Base-by-base conservation (phyloP, 441 rosid species). In the Cnidoscolus chayamansa region DNA sequence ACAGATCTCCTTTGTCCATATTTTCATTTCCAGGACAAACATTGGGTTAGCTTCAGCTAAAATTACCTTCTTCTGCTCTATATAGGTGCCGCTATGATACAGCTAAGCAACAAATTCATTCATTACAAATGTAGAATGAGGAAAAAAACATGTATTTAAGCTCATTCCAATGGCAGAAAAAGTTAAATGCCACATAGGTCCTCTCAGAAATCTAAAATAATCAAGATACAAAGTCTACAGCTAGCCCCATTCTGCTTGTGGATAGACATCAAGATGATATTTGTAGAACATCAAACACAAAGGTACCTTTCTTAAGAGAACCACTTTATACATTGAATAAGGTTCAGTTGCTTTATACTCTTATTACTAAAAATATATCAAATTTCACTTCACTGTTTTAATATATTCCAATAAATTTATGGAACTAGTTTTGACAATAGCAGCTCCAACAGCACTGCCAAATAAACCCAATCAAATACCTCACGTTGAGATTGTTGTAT, bases 401-500 rank as follows among this genome's bases (percentile, higher is more conserved):
- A 40, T 40, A 40, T 0, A 4, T 7, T 40, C 37, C 6, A 40
- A 5, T 40, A 40, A 3, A 6, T 40, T 40, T 40, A 40, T 3
- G 45, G 7, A 40, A 5, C 45, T 3, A 4, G 7, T 6, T 40
- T 40, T 40, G 7, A 3, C 7, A 40, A 40, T 5, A 5, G 45
- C 45, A 40, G 7, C 45, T 40, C 45, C 45, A 40, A 40, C 6
- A 40, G 45, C 45, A 40, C 4, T 40, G 7, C 45, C 45, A 40
- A 40, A 40, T 7, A 40, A 6, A 40, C 45, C 45, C 62, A 12
- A 40, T 54, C 45, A 57, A 25, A 25, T 81, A 95, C 99, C 96
- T 95, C 99, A 32, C 97, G 94, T 43, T 92, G 94, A 49, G 93
- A 71, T 72, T 95, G 99, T 59, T 92, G 94, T 43, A 94, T 92